These are phyloP conservation scores for Kodamaea jinghongensis DNA, from an alignment of 805 yeast genomes.

Conservation along the genomic window DNA sequence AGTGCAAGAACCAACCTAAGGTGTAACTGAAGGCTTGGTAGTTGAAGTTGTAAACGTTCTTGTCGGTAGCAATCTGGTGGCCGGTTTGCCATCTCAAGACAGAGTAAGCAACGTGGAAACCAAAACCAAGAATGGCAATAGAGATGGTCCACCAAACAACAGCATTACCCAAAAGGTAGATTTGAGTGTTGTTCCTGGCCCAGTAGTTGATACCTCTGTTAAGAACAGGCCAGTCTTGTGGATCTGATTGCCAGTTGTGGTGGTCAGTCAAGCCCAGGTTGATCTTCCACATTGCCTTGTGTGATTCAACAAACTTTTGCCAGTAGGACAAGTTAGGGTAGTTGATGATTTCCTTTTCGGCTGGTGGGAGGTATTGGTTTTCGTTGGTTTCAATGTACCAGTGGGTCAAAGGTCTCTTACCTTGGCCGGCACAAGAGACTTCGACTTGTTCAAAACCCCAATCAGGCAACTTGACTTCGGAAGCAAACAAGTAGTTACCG, in stretches of 20 bases:
- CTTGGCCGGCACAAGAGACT: slow-evolving; percentile 75
- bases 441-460: slow-evolving; percentile 88
- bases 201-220: slow-evolving; percentile 81
- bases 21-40: slow-evolving; percentile 59
- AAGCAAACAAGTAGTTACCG: slow-evolving; percentile 76
- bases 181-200: slow-evolving; percentile 57
- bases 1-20: slow-evolving; percentile 72
- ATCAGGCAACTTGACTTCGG: slow-evolving; percentile 68
- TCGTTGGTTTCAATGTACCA: slow-evolving; percentile 76
- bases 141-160: slow-evolving; percentile 74
- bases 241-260: slow-evolving; percentile 71
- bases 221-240: slow-evolving; percentile 72
- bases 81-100: slow-evolving; percentile 63
- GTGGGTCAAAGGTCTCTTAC: slow-evolving; percentile 54
- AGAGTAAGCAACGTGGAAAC: slow-evolving; percentile 45
- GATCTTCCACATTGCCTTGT: slow-evolving; percentile 73
- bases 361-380: slow-evolving; percentile 44
- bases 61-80: slow-evolving; percentile 40
- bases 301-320: slow-evolving; percentile 63
- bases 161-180: slow-evolving; percentile 78
- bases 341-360: slow-evolving; percentile 28
- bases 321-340: slow-evolving; percentile 55
- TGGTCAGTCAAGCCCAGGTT: slow-evolving; percentile 66
- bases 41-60: slow-evolving; percentile 62
- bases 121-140: slow-evolving; percentile 49